These are phyloP conservation scores for Dendrobium officinale DNA, from an alignment of 106 monocot species.

Conservation along the genomic window DNA sequence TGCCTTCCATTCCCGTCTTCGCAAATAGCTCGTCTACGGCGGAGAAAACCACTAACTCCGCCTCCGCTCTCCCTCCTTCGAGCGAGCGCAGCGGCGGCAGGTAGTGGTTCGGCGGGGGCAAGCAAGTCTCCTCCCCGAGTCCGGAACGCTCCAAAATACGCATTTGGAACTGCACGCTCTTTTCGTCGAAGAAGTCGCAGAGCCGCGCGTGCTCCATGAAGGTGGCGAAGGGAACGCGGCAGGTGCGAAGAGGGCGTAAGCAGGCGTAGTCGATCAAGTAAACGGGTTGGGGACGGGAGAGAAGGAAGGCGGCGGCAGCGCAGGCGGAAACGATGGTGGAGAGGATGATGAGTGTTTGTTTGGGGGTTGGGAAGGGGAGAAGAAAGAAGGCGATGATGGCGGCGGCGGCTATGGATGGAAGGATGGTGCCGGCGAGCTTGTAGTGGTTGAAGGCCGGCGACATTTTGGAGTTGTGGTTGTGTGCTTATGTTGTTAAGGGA, in stretches of 20 bases:
- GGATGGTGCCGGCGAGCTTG: not conserved
- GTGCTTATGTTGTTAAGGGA: no score
- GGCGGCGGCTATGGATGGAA: not conserved
- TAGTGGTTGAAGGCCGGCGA: no score
- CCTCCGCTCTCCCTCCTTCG: slow-evolving; percentile 32
- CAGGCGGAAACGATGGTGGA: not conserved
- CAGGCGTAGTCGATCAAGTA: slow-evolving; percentile 54
- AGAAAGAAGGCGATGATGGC: not conserved
- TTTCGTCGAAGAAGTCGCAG: slow-evolving; percentile 17
- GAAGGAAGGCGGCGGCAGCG: slow-evolving; percentile 25
- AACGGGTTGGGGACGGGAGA: slow-evolving; percentile 35
- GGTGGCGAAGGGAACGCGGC: slow-evolving; percentile 49
- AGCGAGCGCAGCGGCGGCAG: slow-evolving; percentile 19
- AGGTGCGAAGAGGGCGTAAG: slow-evolving; percentile 30
- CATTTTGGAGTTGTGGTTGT: no score
- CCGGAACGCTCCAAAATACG: slow-evolving; percentile 34
- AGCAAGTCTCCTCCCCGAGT: slow-evolving; percentile 27
- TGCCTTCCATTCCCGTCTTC: slow-evolving; percentile 22
- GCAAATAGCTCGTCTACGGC: slow-evolving; percentile 28
- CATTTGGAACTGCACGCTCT: slow-evolving; percentile 28
- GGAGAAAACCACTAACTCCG: slow-evolving; percentile 32
- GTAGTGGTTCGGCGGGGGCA: slow-evolving; percentile 26
- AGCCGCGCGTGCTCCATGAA: slow-evolving; percentile 48
- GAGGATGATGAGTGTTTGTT: not conserved
- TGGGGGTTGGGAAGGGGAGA: not conserved